A percentile compares a stretch with the other conserved stretches of the same genome.
These are phyloP conservation scores for Agrocybe praecox DNA, from an alignment of 768 basidiomycete species.

Conservation along the genomic window DNA sequence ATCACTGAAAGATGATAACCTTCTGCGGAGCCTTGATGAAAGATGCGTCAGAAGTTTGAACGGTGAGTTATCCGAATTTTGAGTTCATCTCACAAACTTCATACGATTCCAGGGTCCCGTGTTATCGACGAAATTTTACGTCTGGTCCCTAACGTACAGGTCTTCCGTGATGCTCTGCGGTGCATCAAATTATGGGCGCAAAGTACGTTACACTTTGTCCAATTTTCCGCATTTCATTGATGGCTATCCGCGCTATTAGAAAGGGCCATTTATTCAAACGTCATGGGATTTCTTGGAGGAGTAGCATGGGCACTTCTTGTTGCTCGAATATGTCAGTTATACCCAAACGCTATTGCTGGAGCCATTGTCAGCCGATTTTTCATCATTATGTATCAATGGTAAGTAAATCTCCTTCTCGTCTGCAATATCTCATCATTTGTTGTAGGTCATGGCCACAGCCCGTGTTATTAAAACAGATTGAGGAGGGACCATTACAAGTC, in stretches of 20 bases:
- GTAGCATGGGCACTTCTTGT: conserved; percentile 99
- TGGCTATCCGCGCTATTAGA: conserved; percentile 44
- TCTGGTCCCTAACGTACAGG: conserved; percentile 90
- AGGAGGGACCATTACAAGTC: conserved; percentile 90
- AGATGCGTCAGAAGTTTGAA: conserved; percentile 93
- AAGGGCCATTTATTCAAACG: conserved; percentile 97
- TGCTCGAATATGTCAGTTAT: conserved; percentile 98
- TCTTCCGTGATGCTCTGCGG: conserved; percentile 92
- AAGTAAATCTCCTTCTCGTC: conserved; percentile 23
- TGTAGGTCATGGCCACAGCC: conserved; percentile 98
- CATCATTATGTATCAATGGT: conserved; percentile 98
- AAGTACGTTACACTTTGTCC: conserved; percentile 50
- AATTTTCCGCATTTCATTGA: neutral
- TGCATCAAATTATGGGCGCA: conserved; percentile 99
- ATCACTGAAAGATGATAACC: conserved; percentile 86
- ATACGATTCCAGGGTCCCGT: conserved; percentile 68
- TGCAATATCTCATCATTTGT: conserved; percentile 6
- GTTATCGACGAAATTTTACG: conserved; percentile 96
- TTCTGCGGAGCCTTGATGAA: conserved; percentile 92
- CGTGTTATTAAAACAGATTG: conserved; percentile 95
- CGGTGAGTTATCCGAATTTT: conserved; percentile 44
- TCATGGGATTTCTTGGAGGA: conserved; percentile 96
- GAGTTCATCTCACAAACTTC: conserved; percentile 4
- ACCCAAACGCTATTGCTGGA: conserved; percentile 92
- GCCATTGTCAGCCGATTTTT: conserved; percentile 98